phyloP scores from a whole-genome alignment of 163 green algal genomes.

The Scenedesmus sp. region DNA sequence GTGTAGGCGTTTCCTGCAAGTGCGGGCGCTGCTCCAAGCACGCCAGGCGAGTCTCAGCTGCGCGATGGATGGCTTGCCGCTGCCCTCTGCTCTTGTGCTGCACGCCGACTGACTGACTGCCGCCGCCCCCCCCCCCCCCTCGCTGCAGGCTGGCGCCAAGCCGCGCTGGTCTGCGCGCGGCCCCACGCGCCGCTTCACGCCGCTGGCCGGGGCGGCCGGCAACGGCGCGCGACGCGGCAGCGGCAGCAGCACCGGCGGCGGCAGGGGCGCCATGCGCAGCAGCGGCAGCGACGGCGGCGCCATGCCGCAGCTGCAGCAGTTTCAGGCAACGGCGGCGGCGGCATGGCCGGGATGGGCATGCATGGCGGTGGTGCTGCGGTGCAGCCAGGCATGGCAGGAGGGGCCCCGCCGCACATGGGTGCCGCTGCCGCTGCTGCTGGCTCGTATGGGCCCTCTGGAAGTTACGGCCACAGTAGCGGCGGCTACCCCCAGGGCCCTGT shows the following conservation, averaged over 20 bases:
- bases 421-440: background rate
- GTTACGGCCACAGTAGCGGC: background rate
- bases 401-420: background rate
- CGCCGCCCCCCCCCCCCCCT: background rate
- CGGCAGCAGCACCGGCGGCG: conserved; percentile 21
- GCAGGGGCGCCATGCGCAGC: conserved; percentile 11
- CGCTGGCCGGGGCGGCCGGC: conserved; percentile 35
- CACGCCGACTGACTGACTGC: background rate
- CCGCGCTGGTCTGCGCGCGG: conserved; percentile 34
- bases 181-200: background rate
- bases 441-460: background rate
- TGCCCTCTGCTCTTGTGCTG: background rate
- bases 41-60: too few species aligned
- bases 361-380: background rate
- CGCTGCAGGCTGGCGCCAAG: conserved; percentile 36
- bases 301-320: conserved; percentile 16
- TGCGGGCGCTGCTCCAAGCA: too few species aligned
- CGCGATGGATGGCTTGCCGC: background rate
- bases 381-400: background rate
- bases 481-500: background rate
- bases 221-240: background rate
- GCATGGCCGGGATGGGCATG: background rate
- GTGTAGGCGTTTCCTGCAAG: too few species aligned
- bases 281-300: background rate
- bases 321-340: background rate